phyloP scores from a whole-genome alignment of 306 rosid species.

The Canavalia gladiata region DNA sequence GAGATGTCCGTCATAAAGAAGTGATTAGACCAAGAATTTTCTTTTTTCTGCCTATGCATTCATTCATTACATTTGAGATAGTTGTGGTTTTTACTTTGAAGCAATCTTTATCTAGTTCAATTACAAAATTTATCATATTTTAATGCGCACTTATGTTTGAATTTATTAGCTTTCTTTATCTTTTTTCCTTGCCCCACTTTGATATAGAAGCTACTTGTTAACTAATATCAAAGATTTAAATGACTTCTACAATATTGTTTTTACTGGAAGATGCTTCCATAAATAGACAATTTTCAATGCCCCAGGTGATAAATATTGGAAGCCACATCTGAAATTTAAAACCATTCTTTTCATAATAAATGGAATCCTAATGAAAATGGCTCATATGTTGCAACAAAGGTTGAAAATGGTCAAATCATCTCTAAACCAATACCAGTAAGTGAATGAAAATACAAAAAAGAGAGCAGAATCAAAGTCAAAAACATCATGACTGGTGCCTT shows the following conservation, averaged over 20 bases:
- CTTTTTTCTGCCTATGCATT: neutral
- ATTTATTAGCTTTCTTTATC: neutral
- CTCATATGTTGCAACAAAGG: neutral
- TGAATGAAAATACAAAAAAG: too few species aligned
- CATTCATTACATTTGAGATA: too few species aligned
- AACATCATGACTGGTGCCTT: neutral
- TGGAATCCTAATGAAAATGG: neutral
- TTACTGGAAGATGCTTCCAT: neutral
- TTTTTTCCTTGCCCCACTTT: neutral
- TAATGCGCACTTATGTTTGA: neutral
- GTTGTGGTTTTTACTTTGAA: neutral
- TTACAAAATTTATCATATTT: neutral
- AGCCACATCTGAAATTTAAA: neutral
- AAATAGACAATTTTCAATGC: neutral
- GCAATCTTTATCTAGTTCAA: neutral
- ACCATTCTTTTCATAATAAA: neutral
- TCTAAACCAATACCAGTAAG: too few species aligned
- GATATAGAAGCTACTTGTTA: neutral
- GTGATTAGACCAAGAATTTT: neutral
- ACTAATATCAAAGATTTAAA: neutral
- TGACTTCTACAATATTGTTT: neutral
- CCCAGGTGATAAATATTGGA: neutral
- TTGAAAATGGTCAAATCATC: neutral
- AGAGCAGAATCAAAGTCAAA: neutral
- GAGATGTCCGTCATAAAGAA: too few species aligned